Percentiles rank a stretch among this genome's conserved stretches.
phyloP scores from a whole-genome alignment of 148 eudicot species.

The Talinum fruticosum region DNA sequence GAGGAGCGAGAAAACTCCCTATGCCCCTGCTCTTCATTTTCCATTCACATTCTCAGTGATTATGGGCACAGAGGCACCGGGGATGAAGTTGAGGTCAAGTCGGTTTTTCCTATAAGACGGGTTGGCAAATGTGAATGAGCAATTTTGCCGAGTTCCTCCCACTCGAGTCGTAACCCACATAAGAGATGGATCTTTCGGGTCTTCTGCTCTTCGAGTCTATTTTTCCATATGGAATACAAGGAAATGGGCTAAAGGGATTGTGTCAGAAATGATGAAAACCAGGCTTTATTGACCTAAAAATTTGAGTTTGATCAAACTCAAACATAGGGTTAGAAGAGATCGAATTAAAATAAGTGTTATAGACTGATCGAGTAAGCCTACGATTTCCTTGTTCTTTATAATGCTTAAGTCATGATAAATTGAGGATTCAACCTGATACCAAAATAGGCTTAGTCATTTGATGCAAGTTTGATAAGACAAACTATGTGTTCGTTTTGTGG shows the following conservation, averaged over 20 bases:
- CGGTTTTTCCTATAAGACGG: not conserved
- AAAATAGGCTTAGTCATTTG: no score
- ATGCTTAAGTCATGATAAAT: not conserved
- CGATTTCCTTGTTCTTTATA: not conserved
- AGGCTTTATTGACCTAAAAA: not conserved
- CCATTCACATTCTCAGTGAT: conserved; percentile 5
- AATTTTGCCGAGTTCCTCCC: no score
- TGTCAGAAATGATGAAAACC: no score
- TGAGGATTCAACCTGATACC: no score
- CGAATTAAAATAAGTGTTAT: not conserved
- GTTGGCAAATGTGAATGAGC: no score
- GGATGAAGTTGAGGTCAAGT: not conserved
- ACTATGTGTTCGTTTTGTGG: conserved; percentile 70
- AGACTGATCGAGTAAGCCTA: not conserved
- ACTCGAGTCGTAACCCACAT: no score
- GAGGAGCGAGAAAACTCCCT: conserved; percentile 14
- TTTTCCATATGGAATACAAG: no score
- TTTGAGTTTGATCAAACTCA: no score
- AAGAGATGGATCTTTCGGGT: no score
- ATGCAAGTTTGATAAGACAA: no score
- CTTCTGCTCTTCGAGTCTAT: not conserved
- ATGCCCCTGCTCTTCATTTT: conserved; percentile 5
- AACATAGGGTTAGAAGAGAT: no score
- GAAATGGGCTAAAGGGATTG: no score
- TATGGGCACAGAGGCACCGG: not conserved